Conservation (phyloP, 345 rosid genomes). For the Limnanthes douglasii region DNA sequence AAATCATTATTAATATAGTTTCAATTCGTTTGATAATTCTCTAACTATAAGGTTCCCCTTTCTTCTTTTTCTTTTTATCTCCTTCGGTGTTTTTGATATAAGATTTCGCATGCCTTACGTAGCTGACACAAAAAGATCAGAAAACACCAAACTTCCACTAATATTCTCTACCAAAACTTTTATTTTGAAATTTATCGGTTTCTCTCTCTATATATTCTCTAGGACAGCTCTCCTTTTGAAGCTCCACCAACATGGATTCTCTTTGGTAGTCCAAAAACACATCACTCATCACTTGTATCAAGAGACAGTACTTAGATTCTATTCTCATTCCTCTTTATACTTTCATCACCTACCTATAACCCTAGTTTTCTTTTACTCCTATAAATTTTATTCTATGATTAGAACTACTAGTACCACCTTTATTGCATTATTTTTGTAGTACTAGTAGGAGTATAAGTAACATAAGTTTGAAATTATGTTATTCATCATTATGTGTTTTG, state of each 20-base stretch:
- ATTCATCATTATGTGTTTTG: too few species aligned
- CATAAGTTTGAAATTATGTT: too few species aligned
- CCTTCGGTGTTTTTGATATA: conserved; percentile 23
- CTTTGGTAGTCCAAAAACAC: conserved; percentile 19
- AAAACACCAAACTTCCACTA: conserved; percentile 14
- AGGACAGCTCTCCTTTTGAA: conserved; percentile 19
- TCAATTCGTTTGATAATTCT: too few species aligned
- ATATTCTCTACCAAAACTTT: conserved; percentile 17
- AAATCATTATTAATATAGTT: too few species aligned
- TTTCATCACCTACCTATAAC: conserved; percentile 3
- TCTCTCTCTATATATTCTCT: conserved; percentile 10
- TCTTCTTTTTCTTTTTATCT: conserved; percentile 11
- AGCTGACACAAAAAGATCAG: conserved; percentile 21
- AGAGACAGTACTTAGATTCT: conserved; percentile 7
- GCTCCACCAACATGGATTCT: conserved; percentile 22
- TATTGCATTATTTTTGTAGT: too few species aligned
- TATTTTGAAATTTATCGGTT: conserved; percentile 8
- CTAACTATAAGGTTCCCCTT: too few species aligned
- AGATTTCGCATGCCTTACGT: conserved; percentile 21
- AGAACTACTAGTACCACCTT: too few species aligned
- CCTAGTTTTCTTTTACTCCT: too few species aligned
- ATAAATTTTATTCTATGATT: too few species aligned
- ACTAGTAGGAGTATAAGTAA: too few species aligned
- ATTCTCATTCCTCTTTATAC: conserved; percentile 3
- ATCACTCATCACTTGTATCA: conserved; percentile 20